phyloP scores from a whole-genome alignment of 169 alveolate genomes.

The Eimeria sp. region DNA sequence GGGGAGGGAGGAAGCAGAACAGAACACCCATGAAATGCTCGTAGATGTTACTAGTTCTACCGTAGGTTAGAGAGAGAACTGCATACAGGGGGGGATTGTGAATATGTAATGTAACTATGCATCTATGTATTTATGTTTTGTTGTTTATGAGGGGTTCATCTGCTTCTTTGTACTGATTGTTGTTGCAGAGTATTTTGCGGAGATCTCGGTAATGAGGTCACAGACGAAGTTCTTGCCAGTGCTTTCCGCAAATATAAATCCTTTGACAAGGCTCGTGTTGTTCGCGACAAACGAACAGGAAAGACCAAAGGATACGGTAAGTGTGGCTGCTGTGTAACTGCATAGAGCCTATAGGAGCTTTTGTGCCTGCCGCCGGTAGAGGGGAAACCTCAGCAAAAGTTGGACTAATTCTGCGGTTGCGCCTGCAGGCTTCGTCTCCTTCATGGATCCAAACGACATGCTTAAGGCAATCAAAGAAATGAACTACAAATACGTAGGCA shows the following conservation, averaged over 20 bases:
- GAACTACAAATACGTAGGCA: conserved; percentile 96
- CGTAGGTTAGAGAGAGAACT: too few relatives aligned
- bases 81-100: too few relatives aligned
- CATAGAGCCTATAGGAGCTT: neutral
- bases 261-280: conserved; percentile 94
- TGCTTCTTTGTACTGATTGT: neutral
- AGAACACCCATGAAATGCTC: neutral
- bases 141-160: neutral
- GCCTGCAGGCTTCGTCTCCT: conserved; percentile 93
- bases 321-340: neutral
- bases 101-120: too few relatives aligned
- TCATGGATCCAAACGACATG: conserved; percentile 93
- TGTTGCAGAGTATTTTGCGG: conserved; percentile 97
- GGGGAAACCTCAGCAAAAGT: neutral
- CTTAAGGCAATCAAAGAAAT: conserved; percentile 94
- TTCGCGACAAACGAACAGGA: conserved; percentile 97
- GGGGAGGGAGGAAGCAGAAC: neutral
- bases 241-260: conserved; percentile 98
- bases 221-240: conserved; percentile 97
- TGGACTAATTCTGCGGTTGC: neutral
- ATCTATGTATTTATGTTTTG: too few relatives aligned
- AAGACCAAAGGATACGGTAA: conserved; percentile 98
- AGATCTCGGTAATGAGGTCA: conserved; percentile 98
- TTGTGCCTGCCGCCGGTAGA: neutral
- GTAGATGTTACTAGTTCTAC: neutral